Evolutionary conservation across 2,329 filamentous ascomycete genomes (phyloP).

Genomic region (Ciborinia camelliae): DNA sequence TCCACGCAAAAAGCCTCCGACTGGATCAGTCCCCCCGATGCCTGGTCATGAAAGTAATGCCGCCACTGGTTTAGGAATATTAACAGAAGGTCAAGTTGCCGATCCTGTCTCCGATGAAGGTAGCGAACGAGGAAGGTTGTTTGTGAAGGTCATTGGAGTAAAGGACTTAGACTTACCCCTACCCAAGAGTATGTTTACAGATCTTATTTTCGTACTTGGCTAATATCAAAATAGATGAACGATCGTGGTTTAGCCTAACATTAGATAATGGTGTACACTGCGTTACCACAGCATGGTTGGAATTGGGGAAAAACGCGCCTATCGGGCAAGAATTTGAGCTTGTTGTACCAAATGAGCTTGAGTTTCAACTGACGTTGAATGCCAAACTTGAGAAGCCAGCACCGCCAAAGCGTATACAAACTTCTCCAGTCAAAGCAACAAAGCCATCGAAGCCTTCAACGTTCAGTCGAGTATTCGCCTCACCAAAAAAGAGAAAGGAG

Average conservation of each 20-base stretch:
- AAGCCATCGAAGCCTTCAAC: slow-evolving; percentile 75
- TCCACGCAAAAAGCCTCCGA: slow-evolving; percentile 39
- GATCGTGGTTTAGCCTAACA: slow-evolving; percentile 91
- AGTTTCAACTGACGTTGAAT: slow-evolving; percentile 95
- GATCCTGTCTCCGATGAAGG: slow-evolving; percentile 64
- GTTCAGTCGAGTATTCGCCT: slow-evolving; percentile 89
- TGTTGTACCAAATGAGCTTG: slow-evolving; percentile 94
- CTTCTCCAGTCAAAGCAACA: slow-evolving; percentile 59
- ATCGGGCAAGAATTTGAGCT: slow-evolving; percentile 98
- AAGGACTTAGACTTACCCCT: slow-evolving; percentile 92
- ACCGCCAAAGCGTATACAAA: slow-evolving; percentile 52
- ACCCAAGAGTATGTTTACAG: slow-evolving; percentile 65
- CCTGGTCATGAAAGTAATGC: slow-evolving; percentile 83
- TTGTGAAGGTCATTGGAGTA: slow-evolving; percentile 98
- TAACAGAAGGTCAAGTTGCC: slow-evolving; percentile 53
- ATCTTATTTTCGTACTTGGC: slow-evolving; percentile 10
- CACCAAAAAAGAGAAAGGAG: slow-evolving; percentile 95
- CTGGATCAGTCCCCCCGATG: slow-evolving; percentile 71
- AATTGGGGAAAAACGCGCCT: slow-evolving; percentile 84
- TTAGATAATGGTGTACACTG: slow-evolving; percentile 98
- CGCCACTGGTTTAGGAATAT: slow-evolving; percentile 54
- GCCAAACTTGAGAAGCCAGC: slow-evolving; percentile 82
- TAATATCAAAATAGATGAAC: slow-evolving; percentile 61
- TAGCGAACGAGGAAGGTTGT: slow-evolving; percentile 83
- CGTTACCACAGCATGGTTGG: slow-evolving; percentile 93